Conservation (phyloP, 345 rosid species). For the Salix koriyanagi region DNA sequence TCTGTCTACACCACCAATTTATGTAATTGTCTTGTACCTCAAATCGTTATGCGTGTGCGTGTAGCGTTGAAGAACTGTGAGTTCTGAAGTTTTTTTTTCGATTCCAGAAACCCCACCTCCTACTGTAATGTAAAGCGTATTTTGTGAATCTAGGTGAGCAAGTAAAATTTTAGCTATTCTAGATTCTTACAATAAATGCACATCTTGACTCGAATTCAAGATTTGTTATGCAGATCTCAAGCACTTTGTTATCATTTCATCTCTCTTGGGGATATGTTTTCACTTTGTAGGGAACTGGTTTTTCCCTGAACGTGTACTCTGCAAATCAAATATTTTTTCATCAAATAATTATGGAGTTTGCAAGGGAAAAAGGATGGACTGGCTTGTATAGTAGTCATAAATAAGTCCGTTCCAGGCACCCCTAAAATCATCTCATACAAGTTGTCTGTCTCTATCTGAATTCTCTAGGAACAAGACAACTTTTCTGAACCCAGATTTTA, state of each 20-base stretch:
- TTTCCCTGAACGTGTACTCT: constrained; percentile 65
- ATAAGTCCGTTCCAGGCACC: constrained; percentile 48
- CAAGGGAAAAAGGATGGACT: constrained; percentile 71
- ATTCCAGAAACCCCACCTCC: too few species aligned
- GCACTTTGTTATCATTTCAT: too few species aligned
- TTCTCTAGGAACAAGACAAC: background rate
- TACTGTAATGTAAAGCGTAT: too few species aligned
- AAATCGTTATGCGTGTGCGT: background rate
- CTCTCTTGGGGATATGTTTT: background rate
- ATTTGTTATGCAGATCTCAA: too few species aligned
- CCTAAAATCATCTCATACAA: background rate
- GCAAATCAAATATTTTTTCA: constrained; percentile 53
- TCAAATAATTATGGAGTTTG: constrained; percentile 83
- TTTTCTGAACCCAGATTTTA: background rate
- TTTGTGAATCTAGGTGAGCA: too few species aligned
- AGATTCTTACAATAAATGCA: too few species aligned
- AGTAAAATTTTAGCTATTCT: too few species aligned
- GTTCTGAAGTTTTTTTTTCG: background rate
- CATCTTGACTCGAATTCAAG: too few species aligned
- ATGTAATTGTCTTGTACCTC: constrained; percentile 35
- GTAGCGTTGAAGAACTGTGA: background rate
- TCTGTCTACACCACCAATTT: constrained; percentile 54
- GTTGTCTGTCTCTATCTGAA: background rate
- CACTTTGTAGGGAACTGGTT: constrained; percentile 54
- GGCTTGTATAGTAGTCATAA: constrained; percentile 61